Evolutionary conservation across 345 rosid species (phyloP).

Genomic region (Cardiospermum halicacabum): DNA sequence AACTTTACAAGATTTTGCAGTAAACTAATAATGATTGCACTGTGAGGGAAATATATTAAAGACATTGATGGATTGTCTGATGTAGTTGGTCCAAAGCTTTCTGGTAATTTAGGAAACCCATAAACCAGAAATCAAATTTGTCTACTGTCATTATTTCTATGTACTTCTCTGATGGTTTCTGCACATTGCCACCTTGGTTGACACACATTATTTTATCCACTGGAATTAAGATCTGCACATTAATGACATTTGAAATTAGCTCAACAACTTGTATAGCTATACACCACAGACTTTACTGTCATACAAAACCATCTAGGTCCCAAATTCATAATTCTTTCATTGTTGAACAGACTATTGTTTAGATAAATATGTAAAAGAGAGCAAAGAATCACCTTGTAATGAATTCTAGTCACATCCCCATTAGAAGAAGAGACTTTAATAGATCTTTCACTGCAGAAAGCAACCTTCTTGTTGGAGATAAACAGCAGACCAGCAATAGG

Average conservation of each 20-base stretch:
- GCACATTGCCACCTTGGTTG: conserved; percentile 43
- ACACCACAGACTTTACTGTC: too few relatives aligned
- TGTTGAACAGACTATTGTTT: too few relatives aligned
- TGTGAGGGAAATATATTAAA: too few relatives aligned
- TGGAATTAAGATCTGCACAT: conserved; percentile 50
- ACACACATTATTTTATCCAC: conserved; percentile 47
- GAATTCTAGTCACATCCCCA: conserved; percentile 20
- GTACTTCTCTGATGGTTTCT: conserved; percentile 72
- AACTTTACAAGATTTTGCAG: too few relatives aligned
- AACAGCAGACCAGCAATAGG: conserved; percentile 47
- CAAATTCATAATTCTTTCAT: too few relatives aligned
- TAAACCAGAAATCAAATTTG: conserved; percentile 82
- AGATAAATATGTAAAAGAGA: too few relatives aligned
- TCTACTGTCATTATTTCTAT: conserved; percentile 63
- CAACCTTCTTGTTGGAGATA: conserved; percentile 34
- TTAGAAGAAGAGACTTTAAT: conserved; percentile 21
- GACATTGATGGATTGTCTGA: conserved; percentile 32
- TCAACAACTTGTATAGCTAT: too few relatives aligned
- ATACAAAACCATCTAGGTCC: too few relatives aligned
- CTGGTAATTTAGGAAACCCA: conserved; percentile 74
- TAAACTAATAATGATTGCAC: too few relatives aligned
- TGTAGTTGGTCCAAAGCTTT: conserved; percentile 60
- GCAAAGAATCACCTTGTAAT: conserved; percentile 27
- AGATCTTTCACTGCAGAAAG: conserved; percentile 38
- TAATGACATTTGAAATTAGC: background rate